phyloP scores from a whole-genome alignment of 345 rosid genomes.

The Lagerstroemia speciosa region DNA sequence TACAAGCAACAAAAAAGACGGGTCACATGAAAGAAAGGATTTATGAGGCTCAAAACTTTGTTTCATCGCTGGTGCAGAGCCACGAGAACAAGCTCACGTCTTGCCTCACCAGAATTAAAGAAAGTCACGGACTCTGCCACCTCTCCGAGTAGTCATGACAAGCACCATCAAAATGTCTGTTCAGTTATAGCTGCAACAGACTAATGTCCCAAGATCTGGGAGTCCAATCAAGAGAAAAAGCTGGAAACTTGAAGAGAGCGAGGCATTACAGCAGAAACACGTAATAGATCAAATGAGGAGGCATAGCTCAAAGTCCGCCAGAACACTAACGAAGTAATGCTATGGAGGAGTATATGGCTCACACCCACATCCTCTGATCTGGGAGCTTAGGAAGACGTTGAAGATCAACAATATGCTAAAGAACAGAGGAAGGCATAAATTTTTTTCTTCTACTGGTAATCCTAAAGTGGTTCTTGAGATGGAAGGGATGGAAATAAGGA shows the following conservation, averaged over 20 bases:
- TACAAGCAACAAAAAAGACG: neutral
- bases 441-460: no score
- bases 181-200: neutral
- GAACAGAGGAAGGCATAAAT: neutral
- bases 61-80: neutral
- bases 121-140: slow-evolving; percentile 2
- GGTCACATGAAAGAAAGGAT: neutral
- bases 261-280: neutral
- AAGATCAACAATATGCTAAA: neutral
- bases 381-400: neutral
- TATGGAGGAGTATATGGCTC: no score
- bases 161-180: neutral
- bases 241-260: neutral
- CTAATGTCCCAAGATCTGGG: neutral
- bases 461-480: no score
- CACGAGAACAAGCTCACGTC: neutral
- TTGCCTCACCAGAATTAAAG: slow-evolving; percentile 1
- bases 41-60: slow-evolving; percentile 5
- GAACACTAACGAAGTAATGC: neutral
- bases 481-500: no score
- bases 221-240: neutral
- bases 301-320: neutral
- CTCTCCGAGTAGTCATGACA: neutral
- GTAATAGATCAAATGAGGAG: neutral
- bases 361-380: neutral